phyloP scores from a whole-genome alignment of 352 stramenopile species.

The Globisporangium lucens region DNA sequence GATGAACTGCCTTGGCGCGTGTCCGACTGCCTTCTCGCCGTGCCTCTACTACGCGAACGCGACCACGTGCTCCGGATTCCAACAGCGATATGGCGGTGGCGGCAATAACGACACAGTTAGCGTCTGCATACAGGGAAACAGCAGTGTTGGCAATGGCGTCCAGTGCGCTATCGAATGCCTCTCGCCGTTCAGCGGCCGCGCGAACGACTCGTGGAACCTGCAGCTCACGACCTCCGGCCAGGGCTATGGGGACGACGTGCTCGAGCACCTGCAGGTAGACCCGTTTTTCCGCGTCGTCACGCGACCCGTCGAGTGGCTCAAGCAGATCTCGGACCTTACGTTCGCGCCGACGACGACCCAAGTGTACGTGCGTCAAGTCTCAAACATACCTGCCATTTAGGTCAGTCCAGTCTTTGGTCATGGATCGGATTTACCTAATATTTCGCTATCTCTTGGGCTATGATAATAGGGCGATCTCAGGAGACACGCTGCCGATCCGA shows the following conservation, averaged over 20 bases:
- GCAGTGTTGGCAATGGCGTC: neutral
- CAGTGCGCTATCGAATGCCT: slow-evolving; percentile 41
- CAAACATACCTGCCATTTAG: neutral
- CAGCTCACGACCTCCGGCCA: slow-evolving; percentile 24
- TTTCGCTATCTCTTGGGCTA: neutral
- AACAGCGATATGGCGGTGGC: slow-evolving; percentile 4
- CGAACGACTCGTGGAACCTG: slow-evolving; percentile 27
- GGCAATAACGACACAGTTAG: slow-evolving; percentile 1
- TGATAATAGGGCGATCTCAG: slow-evolving; percentile 24
- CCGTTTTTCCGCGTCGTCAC: slow-evolving; percentile 27
- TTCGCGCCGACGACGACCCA: slow-evolving; percentile 28
- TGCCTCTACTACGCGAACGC: slow-evolving; percentile 22
- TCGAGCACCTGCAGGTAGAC: slow-evolving; percentile 10
- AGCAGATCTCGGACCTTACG: slow-evolving; percentile 21
- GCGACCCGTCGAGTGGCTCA: slow-evolving; percentile 19
- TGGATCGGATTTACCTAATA: neutral
- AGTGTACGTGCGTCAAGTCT: slow-evolving; percentile 22
- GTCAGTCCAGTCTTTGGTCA: neutral
- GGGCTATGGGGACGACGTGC: slow-evolving; percentile 34
- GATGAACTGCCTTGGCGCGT: slow-evolving; percentile 27
- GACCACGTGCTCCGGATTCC: slow-evolving; percentile 13
- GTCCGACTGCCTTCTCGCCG: slow-evolving; percentile 15
- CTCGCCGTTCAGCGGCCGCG: slow-evolving; percentile 25
- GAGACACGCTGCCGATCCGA: slow-evolving; percentile 34
- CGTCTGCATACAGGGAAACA: slow-evolving; percentile 11